These are phyloP conservation scores for Stentor coeruleus DNA, from an alignment of 73 alveolate species.

Conservation along the genomic window DNA sequence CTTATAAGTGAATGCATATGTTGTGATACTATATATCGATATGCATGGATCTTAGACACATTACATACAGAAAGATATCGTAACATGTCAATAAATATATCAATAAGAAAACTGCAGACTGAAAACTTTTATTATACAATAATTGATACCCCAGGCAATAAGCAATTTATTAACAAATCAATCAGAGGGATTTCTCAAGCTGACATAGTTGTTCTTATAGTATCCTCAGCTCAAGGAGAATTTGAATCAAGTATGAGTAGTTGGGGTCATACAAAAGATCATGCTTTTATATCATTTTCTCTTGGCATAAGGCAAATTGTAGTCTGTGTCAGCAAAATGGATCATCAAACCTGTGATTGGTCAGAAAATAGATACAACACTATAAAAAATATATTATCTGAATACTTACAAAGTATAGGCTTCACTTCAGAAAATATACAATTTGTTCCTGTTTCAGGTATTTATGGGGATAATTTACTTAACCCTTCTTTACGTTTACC, in stretches of 20 bases:
- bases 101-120: no score
- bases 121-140: no score
- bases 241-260: no score
- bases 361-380: conserved; percentile 49
- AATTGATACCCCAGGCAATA: no score
- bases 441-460: conserved; percentile 81
- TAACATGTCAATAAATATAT: no score
- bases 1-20: no score
- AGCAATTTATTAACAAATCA: no score
- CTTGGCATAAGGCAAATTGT: conserved; percentile 79
- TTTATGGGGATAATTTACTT: conserved; percentile 63
- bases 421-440: no score
- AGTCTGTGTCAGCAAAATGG: conserved; percentile 73
- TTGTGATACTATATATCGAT: no score
- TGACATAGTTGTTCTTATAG: conserved; percentile 64
- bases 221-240: conserved; percentile 63
- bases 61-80: no score
- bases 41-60: no score
- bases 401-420: conserved; percentile 55
- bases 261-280: conserved; percentile 60
- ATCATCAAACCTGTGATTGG: conserved; percentile 60
- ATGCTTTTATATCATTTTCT: conserved; percentile 70
- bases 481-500: no score
- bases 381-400: conserved; percentile 43
- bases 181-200: conserved; percentile 71